These are phyloP conservation scores for Porphyridium purpureum DNA, from an alignment of 23 red algal genomes.

Conservation along the genomic window DNA sequence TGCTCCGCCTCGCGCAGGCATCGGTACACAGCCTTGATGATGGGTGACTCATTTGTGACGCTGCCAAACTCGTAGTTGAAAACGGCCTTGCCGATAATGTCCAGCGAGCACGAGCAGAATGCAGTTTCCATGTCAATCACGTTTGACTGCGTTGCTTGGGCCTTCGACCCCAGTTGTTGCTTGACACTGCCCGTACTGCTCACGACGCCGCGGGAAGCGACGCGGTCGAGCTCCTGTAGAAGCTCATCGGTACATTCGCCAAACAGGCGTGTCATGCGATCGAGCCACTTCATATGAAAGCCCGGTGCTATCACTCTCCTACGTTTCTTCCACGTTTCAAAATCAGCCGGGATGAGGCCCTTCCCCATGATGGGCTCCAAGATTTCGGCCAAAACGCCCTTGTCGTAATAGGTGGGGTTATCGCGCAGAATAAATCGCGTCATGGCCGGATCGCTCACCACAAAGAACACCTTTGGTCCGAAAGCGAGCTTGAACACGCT, in stretches of 20 bases:
- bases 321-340: slow-evolving; percentile 66
- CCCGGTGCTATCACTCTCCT: slow-evolving; percentile 42
- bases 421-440: slow-evolving; percentile 28
- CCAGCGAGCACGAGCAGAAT: slow-evolving; percentile 39
- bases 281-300: slow-evolving; percentile 44
- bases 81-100: slow-evolving; percentile 59
- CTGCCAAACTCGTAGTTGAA: slow-evolving; percentile 70
- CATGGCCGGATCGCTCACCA: slow-evolving; percentile 49
- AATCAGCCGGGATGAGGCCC: slow-evolving; percentile 75
- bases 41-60: slow-evolving; percentile 23
- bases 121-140: slow-evolving; percentile 60
- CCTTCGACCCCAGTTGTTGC: slow-evolving; percentile 8
- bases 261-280: slow-evolving; percentile 44
- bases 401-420: slow-evolving; percentile 30
- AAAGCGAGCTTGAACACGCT: slow-evolving; percentile 56
- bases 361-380: slow-evolving; percentile 69
- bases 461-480: slow-evolving; percentile 59
- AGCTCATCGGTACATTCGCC: slow-evolving; percentile 15
- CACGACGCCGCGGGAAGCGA: neutral
- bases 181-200: no score
- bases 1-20: slow-evolving; percentile 56
- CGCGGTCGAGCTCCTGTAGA: slow-evolving; percentile 13
- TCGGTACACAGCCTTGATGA: slow-evolving; percentile 80
- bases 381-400: slow-evolving; percentile 63
- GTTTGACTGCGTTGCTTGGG: neutral